phyloP scores from a whole-genome alignment of 352 stramenopile genomes.

The Globisporangium viniferum region DNA sequence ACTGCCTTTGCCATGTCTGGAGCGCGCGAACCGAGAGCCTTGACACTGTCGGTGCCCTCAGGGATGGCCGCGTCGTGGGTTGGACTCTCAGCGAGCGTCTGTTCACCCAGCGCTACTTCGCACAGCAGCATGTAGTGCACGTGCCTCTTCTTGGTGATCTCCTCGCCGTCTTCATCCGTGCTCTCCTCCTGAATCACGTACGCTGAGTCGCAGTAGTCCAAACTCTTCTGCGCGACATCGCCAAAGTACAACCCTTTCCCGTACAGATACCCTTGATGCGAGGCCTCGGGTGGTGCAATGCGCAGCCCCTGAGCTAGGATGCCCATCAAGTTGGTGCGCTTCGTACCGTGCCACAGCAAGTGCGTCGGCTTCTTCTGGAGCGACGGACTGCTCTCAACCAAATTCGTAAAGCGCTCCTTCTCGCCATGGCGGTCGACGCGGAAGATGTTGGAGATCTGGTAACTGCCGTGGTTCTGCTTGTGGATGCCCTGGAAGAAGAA shows the following conservation, averaged over 20 bases:
- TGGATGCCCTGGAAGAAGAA: conserved; percentile 60
- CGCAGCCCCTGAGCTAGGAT: conserved; percentile 79
- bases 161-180: background rate
- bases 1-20: background rate
- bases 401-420: conserved; percentile 39
- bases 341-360: conserved; percentile 82
- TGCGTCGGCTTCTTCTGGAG: conserved; percentile 36
- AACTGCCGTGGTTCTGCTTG: conserved; percentile 21
- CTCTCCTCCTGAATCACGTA: conserved; percentile 42
- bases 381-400: conserved; percentile 20
- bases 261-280: conserved; percentile 71
- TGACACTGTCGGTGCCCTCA: conserved; percentile 1
- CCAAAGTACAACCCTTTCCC: conserved; percentile 88
- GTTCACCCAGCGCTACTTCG: conserved; percentile 53
- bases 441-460: conserved; percentile 66
- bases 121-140: conserved; percentile 44
- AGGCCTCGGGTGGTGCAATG: conserved; percentile 77
- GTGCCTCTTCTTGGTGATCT: background rate
- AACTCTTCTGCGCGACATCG: conserved; percentile 61
- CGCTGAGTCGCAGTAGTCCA: conserved; percentile 55
- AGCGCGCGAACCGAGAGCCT: background rate
- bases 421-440: conserved; percentile 54
- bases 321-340: conserved; percentile 72
- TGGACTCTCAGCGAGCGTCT: background rate
- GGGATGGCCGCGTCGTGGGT: background rate